Base-by-base conservation (phyloP, 2,329 filamentous ascomycete genomes). In the Penicillium sp. region DNA sequence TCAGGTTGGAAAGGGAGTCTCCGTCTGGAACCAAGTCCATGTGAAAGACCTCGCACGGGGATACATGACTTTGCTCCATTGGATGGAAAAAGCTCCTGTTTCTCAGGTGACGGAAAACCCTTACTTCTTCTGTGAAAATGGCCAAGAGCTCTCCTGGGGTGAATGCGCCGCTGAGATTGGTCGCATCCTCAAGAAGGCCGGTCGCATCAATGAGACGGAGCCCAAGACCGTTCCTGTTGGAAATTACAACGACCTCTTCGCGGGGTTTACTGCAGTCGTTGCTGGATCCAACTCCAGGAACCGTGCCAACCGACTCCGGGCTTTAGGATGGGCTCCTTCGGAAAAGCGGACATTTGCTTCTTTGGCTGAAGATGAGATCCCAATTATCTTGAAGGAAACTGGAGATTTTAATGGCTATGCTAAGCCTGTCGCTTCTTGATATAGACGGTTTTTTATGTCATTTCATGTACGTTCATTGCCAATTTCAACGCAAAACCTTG, bases 111-210 rank as follows among this genome's bases (percentile, higher is more conserved):
- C 76, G 2, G 53, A 70, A 29, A 79, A 80, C 55, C 78, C 77
- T 0, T 81, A 81, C 61, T 81, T 75, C 62, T 81, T 81, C 67
- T 76, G 71, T 64, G 78, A 81, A 14, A 56, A 53, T 23, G 53
- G 43, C 7, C 35, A 53, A 26, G 49, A 56, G 11, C 40, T 56
- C 2, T 48, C 49, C 2, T 53, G 49, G 49, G 38, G 43, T 30
- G 32, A 56, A 42, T 53, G 53, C 16, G 49, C 49, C 7, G 27
- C 30, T 16, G 30, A 38, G 11, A 44, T 56, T 38, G 49, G 53
- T 4, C 48, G 27, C 3, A 27, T 29, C n/a, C 7, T 48, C 18
- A 32, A 30, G 14, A 10, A 29, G 4, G 18, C 2, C 26, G 30
- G 44, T 23, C 26, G 10, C 6, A 27, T 53, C 14, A 32, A 10